phyloP scores from a whole-genome alignment of 192 early-diverging fungal species.

The Pilobolus umbonatus region DNA sequence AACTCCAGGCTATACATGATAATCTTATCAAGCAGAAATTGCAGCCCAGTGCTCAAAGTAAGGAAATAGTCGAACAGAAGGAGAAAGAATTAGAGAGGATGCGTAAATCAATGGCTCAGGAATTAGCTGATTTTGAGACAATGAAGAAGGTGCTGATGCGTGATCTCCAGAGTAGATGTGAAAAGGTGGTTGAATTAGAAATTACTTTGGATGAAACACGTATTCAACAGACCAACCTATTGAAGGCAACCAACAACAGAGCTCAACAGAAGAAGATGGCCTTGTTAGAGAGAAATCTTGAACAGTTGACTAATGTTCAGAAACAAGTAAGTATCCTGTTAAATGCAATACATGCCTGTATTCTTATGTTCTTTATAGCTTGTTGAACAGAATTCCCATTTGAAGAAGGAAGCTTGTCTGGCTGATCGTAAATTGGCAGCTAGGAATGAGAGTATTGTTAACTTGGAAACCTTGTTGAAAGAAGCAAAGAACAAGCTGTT shows the following conservation, averaged over 20 bases:
- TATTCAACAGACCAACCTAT: constrained; percentile 83
- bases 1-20: constrained; percentile 58
- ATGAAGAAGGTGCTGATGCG: constrained; percentile 99
- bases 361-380: constrained; percentile 39
- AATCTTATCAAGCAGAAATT: constrained; percentile 34
- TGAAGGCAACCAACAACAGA: constrained; percentile 73
- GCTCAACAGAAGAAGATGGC: constrained; percentile 93
- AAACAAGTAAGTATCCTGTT: constrained; percentile 75
- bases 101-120: constrained; percentile 41
- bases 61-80: constrained; percentile 35
- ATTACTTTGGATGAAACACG: constrained; percentile 92
- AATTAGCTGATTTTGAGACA: constrained; percentile 87
- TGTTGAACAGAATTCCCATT: constrained; percentile 89
- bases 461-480: constrained; percentile 76
- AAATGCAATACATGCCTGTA: not conserved
- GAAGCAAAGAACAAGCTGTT: constrained; percentile 80
- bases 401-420: constrained; percentile 90
- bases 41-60: not conserved
- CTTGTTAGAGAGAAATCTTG: constrained; percentile 92
- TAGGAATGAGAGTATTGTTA: constrained; percentile 90
- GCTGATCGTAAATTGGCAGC: constrained; percentile 87
- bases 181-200: constrained; percentile 97
- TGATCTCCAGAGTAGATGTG: constrained; percentile 94
- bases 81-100: constrained; percentile 77
- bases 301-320: constrained; percentile 93